phyloP scores from a whole-genome alignment of 768 basidiomycete genomes.

The Pseudohyphozyma bogoriensis region DNA sequence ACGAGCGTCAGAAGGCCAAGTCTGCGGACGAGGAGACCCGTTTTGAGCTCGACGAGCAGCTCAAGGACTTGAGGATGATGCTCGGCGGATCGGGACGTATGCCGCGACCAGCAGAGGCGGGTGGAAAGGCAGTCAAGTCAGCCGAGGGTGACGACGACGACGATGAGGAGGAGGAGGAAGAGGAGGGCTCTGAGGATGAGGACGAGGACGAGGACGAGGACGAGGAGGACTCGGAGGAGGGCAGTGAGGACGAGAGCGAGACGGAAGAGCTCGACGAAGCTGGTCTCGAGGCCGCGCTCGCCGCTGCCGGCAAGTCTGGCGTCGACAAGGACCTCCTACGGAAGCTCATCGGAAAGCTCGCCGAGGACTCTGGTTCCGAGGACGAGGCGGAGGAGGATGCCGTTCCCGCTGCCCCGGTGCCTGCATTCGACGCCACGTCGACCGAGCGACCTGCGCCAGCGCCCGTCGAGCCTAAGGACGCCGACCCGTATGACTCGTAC shows the following conservation, averaged over 20 bases:
- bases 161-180: conserved; percentile 3
- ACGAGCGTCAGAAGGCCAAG: conserved; percentile 75
- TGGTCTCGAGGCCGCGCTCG: conserved; percentile 23
- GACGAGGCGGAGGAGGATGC: conserved; percentile 9
- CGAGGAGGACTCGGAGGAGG: conserved; percentile 1
- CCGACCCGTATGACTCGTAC: conserved; percentile 74
- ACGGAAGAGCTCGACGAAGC: conserved; percentile 28
- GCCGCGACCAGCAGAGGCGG: conserved; percentile 5
- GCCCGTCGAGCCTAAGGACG: conserved; percentile 8
- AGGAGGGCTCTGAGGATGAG: conserved; percentile 11
- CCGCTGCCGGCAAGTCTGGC: conserved; percentile 26
- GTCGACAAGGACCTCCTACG: conserved; percentile 33
- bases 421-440: neutral
- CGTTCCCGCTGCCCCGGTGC: conserved; percentile 5
- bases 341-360: conserved; percentile 31
- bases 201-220: conserved; percentile 5
- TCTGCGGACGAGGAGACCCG: conserved; percentile 77
- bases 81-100: conserved; percentile 39
- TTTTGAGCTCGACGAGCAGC: conserved; percentile 77
- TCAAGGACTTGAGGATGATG: conserved; percentile 65
- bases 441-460: conserved; percentile 6
- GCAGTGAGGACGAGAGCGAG: conserved; percentile 3
- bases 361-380: conserved; percentile 3
- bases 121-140: neutral
- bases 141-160: conserved; percentile 37